Evolutionary conservation across 1,284 basidiomycete genomes (phyloP), one percentile per base, ranked within the genome.

Genomic region (Trametes polyzona): DNA sequence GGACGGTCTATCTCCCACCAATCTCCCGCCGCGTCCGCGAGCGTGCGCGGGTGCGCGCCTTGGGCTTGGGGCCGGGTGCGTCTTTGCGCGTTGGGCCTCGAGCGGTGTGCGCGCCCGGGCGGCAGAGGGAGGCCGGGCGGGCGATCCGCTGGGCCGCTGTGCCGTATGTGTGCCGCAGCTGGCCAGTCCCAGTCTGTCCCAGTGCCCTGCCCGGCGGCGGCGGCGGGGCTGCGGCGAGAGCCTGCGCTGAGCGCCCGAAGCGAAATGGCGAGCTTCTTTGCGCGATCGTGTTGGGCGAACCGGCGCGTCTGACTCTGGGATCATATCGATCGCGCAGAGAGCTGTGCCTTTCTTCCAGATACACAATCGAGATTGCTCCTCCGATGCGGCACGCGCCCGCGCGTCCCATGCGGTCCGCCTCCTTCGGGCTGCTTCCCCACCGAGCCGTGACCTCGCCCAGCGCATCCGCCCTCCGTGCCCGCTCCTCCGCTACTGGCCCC

Each of bases 371-470:
- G 60, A 63, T 59, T 52, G 14, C 40, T 44, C 39, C 35, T 52
- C 48, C 55, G 61, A 57, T 53, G 52, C 58, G 55, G 52, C 55
- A 53, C 41, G 47, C 61, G 47, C 43, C 44, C 48, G 41, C 57
- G 49, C 23, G 53, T 42, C 47, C 58, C 61, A 63, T 58, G 61
- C 57, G 61, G 57, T 63, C 58, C 49, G 52, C 37, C 49, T 63
- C 55, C 61, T 62, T 62, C 61, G 40, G 48, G 44, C 29, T 47
- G 55, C 55, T 55, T 62, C 54, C 44, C 47, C 50, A 44, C 52
- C 43, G 16, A 3, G 33, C 33, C 12, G 6, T 11, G 9, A 42
- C 44, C 36, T 54, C 55, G 36, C 54, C 55, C 47, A 19, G 44
- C 32, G 41, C 41, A 42, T 26, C 41, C 41, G 41, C 41, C 41